A percentile compares a stretch with the other conserved stretches of the same genome.
These are phyloP conservation scores for Durotheca rogersii DNA, from an alignment of 495 filamentous ascomycete species.

Conservation along the genomic window DNA sequence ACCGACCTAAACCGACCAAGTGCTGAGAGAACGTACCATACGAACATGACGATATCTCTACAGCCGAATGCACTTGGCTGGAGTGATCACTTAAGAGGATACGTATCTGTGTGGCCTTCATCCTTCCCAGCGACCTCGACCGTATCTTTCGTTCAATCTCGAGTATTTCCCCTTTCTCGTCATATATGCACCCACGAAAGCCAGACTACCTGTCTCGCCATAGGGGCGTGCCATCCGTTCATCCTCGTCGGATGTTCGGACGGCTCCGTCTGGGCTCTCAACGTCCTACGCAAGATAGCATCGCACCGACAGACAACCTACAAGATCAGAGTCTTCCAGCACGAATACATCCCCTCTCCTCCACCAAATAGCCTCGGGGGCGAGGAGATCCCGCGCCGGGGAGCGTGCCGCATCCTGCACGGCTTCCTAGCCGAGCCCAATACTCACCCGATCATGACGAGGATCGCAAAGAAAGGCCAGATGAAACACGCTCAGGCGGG, in stretches of 20 bases:
- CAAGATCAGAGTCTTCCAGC: conserved; percentile 49
- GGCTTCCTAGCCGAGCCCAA: conserved; percentile 54
- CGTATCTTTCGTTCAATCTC: conserved; percentile 47
- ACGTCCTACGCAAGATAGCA: conserved; percentile 48
- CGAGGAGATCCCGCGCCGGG: conserved; percentile 54
- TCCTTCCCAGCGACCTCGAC: conserved; percentile 47
- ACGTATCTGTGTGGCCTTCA: conserved; percentile 47
- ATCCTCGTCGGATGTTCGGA: conserved; percentile 47
- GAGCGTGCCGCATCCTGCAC: conserved; percentile 57
- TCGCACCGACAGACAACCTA: conserved; percentile 44
- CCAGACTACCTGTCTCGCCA: conserved; percentile 44
- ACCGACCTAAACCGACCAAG: conserved; percentile 48
- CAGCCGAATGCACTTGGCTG: conserved; percentile 50
- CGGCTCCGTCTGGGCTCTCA: conserved; percentile 47
- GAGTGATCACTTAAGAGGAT: conserved; percentile 49
- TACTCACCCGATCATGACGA: conserved; percentile 62
- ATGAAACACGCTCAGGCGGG: conserved; percentile 35
- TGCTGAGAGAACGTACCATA: conserved; percentile 48
- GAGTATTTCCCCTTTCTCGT: conserved; percentile 48
- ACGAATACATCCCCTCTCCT: conserved; percentile 41
- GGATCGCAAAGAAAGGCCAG: conserved; percentile 57
- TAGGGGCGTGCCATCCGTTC: conserved; percentile 46
- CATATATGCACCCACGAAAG: conserved; percentile 49
- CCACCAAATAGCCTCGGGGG: conserved; percentile 6
- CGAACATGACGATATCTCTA: conserved; percentile 45